Base-by-base conservation (phyloP, 306 rosid species). In the Hippophae gyantsensis region DNA sequence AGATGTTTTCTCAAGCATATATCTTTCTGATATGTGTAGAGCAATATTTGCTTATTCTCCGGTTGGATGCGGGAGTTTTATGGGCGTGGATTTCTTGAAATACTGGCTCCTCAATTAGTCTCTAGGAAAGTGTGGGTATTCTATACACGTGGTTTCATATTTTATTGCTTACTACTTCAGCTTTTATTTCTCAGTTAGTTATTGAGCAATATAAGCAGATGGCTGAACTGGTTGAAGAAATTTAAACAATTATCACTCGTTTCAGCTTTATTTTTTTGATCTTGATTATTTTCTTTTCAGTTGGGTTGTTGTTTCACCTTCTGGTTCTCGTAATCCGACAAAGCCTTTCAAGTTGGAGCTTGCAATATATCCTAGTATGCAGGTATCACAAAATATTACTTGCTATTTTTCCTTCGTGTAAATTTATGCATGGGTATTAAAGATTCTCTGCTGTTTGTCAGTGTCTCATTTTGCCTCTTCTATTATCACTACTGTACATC, bases 291-390 rank as follows among this genome's bases (percentile, higher is more conserved):
- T 56, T 69, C 53, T 65, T 69, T 73, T 81, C 81, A 93, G 99
- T 76, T 93, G 99, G 99, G 95, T 64, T 71, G 97, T 81, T 57
- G 65, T 93, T 70, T 71, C 86, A 75, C 99, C 99, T 45, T 76
- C 75, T 64, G 94, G 97, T 62, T 73, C 85, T 32, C 89, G 87
- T 13, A 79, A 65, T 43, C 80, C 75, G 54, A 62, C 81, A 13
- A 68, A 47, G 75, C 99, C 99, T 72, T 84, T 49, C 81, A 93
- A 89, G 90, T 73, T 93, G 89, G 97, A 93, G 87, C 97, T 93
- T 77, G 99, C 89, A 13, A 67, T 86, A 11, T 93, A 93, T 78
- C 52, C 82, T 61, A 70, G 70, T 71, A 13, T 86, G 69, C 99
- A 93, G 99, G 99, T 89, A 86, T 60, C 54, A 40, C 13, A 38